These are phyloP conservation scores for Gigaspora rosea DNA, from an alignment of 192 early-diverging fungal species.

Conservation along the genomic window DNA sequence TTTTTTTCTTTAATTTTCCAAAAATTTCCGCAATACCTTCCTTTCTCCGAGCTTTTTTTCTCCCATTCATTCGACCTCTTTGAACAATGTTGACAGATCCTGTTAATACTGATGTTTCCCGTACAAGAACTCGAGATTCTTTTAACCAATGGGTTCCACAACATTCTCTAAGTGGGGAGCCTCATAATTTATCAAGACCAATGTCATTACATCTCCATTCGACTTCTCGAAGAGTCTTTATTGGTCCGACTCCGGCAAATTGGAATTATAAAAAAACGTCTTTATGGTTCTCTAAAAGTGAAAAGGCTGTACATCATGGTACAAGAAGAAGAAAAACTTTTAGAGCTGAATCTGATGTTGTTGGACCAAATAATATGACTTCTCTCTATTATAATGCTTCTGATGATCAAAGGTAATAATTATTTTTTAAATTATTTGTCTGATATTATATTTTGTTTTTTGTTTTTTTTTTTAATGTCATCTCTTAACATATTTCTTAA, in stretches of 20 bases:
- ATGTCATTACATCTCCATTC: conserved; percentile 2
- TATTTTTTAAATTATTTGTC: neutral
- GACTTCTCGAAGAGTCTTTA: conserved; percentile 17
- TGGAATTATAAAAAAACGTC: conserved; percentile 18
- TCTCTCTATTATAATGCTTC: neutral
- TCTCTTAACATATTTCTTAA: too few relatives aligned
- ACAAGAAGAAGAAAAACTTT: neutral
- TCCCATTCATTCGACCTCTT: neutral
- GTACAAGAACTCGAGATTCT: neutral
- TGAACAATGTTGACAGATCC: neutral
- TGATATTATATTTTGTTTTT: too few relatives aligned
- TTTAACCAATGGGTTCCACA: conserved; percentile 4
- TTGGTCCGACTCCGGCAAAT: conserved; percentile 22
- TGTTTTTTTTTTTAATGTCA: too few relatives aligned
- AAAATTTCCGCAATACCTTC: too few relatives aligned
- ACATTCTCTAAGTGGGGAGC: neutral
- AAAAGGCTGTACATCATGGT: neutral
- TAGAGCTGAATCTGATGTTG: neutral
- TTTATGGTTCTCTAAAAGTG: conserved; percentile 16
- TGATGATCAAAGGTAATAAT: neutral
- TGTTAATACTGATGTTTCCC: neutral
- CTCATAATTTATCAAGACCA: neutral
- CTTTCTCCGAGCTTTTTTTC: neutral
- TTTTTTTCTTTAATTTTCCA: too few relatives aligned
- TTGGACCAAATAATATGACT: neutral